phyloP scores from a whole-genome alignment of 371 early-diverging fungal species.

The Choanephora cucurbitarum region DNA sequence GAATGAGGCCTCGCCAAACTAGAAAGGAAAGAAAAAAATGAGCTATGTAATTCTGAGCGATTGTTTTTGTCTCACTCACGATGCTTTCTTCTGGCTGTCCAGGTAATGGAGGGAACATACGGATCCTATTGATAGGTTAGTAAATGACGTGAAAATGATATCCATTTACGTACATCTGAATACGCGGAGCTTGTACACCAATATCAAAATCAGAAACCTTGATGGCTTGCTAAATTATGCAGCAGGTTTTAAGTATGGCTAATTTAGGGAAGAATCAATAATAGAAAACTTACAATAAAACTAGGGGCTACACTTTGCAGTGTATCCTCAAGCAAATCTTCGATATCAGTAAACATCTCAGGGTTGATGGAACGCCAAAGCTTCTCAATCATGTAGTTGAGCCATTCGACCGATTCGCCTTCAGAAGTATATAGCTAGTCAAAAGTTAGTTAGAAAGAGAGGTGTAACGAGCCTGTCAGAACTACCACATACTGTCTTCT shows the following conservation, averaged over 20 bases:
- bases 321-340: conserved; percentile 43
- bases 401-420: conserved; percentile 51
- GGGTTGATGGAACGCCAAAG: conserved; percentile 49
- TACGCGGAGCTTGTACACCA: conserved; percentile 48
- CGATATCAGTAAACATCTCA: conserved; percentile 32
- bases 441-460: background rate
- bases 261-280: no score
- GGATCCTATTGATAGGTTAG: conserved; percentile 23
- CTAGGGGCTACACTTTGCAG: conserved; percentile 32
- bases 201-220: conserved; percentile 48
- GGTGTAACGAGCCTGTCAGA: background rate
- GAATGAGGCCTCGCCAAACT: conserved; percentile 51
- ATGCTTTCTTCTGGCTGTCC: conserved; percentile 51
- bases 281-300: conserved; percentile 36
- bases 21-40: background rate
- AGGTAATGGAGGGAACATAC: conserved; percentile 47
- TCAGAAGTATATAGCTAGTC: conserved; percentile 42
- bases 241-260: background rate
- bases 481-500: conserved; percentile 33
- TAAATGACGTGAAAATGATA: conserved; percentile 7
- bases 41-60: background rate
- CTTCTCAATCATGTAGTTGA: conserved; percentile 45
- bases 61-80: conserved; percentile 17
- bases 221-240: conserved; percentile 29
- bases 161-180: conserved; percentile 35